Conservation (phyloP, 2,329 filamentous ascomycete genomes). For the Fusarium sp. region DNA sequence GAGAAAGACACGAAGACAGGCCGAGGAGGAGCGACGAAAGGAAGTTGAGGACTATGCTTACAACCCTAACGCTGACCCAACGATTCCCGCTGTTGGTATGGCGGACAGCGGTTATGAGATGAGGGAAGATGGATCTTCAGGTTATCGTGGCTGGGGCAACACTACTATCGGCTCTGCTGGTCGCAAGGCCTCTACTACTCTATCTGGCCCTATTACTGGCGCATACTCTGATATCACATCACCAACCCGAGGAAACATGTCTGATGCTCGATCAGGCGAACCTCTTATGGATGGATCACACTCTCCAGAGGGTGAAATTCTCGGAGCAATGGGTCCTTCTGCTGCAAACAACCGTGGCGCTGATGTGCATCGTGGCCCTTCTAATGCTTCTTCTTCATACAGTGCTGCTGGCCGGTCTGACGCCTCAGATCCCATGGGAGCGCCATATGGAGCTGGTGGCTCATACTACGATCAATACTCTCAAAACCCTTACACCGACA, state of each 20-base stretch:
- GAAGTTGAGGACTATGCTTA: conserved; percentile 98
- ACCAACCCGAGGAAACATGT: conserved; percentile 70
- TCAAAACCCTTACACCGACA: conserved; percentile 66
- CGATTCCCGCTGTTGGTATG: conserved; percentile 67
- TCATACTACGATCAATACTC: conserved; percentile 72
- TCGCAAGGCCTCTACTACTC: conserved; percentile 88
- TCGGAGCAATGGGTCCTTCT: conserved; percentile 83
- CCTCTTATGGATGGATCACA: conserved; percentile 64
- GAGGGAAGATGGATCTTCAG: conserved; percentile 79
- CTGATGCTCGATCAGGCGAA: conserved; percentile 78
- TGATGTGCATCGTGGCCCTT: conserved; percentile 88
- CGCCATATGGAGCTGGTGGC: conserved; percentile 61
- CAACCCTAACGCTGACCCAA: conserved; percentile 96
- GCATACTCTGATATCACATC: conserved; percentile 81
- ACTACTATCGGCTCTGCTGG: conserved; percentile 77
- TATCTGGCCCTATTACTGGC: conserved; percentile 79
- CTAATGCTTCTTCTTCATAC: conserved; percentile 96
- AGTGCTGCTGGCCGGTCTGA: conserved; percentile 84
- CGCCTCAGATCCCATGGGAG: conserved; percentile 67
- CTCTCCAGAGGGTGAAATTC: conserved; percentile 81
- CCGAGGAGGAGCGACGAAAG: conserved; percentile 89
- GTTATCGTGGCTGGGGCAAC: conserved; percentile 95
- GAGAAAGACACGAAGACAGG: conserved; percentile 85
- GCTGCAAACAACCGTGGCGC: conserved; percentile 72
- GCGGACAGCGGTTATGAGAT: conserved; percentile 75